phyloP scores from a whole-genome alignment of 306 rosid species.

The Macrotyloma uniflorum region DNA sequence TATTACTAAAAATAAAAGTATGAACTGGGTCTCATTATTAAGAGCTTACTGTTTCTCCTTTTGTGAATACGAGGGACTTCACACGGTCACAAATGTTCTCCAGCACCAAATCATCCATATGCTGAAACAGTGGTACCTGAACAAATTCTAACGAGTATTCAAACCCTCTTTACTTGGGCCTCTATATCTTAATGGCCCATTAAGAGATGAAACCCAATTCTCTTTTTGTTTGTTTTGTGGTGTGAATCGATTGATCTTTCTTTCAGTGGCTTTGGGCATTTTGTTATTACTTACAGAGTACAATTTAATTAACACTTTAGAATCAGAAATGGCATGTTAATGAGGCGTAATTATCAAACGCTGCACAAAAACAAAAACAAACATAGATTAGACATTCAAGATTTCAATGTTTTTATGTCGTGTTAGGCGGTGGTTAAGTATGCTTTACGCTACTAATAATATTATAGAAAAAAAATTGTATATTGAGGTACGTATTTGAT shows the following conservation, averaged over 20 bases:
- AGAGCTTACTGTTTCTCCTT: constrained; percentile 84
- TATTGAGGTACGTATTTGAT: no score
- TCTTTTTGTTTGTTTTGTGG: no score
- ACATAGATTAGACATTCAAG: no score
- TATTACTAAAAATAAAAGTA: no score
- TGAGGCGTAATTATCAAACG: no score
- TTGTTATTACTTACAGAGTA: not conserved
- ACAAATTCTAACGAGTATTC: not conserved
- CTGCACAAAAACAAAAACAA: no score
- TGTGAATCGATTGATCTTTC: not conserved
- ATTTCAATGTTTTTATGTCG: no score
- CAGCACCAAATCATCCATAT: constrained; percentile 88
- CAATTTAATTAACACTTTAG: not conserved
- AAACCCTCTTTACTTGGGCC: constrained; percentile 9
- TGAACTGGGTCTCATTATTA: no score
- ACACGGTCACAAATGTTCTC: constrained; percentile 96
- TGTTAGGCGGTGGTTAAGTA: no score
- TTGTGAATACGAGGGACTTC: constrained; percentile 88
- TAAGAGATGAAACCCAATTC: not conserved
- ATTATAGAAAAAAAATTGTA: no score
- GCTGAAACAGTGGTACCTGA: constrained; percentile 90
- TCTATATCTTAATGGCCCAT: not conserved
- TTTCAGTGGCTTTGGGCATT: not conserved
- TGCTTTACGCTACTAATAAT: no score
- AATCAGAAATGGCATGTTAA: no score